Conservation (phyloP, 1,139 yeast species). For the Saccharomyces pastorianus region DNA sequence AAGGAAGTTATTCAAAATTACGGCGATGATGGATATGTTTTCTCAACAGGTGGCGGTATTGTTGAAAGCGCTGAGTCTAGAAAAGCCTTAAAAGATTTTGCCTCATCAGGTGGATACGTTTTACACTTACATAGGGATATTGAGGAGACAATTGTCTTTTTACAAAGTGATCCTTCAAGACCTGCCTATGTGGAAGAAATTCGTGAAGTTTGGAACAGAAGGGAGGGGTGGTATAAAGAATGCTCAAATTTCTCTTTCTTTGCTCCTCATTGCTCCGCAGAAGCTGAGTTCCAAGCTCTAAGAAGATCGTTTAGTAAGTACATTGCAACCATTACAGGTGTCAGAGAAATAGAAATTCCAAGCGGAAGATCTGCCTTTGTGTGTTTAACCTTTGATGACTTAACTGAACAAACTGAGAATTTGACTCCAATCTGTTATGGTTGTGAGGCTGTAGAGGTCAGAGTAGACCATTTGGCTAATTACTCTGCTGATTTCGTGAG, state of each 20-base stretch:
- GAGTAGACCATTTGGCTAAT: slow-evolving; percentile 62
- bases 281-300: slow-evolving; percentile 48
- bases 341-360: slow-evolving; percentile 39
- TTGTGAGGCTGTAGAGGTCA: slow-evolving; percentile 71
- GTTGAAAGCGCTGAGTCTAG: slow-evolving; percentile 75
- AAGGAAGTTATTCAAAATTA: slow-evolving; percentile 42
- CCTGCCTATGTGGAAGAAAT: slow-evolving; percentile 83
- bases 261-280: slow-evolving; percentile 60
- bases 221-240: slow-evolving; percentile 72
- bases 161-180: slow-evolving; percentile 69
- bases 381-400: slow-evolving; percentile 56
- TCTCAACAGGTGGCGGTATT: slow-evolving; percentile 95
- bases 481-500: slow-evolving; percentile 51
- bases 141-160: slow-evolving; percentile 67
- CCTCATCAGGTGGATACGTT: slow-evolving; percentile 52
- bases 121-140: slow-evolving; percentile 85
- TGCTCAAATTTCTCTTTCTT: slow-evolving; percentile 75
- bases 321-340: slow-evolving; percentile 58
- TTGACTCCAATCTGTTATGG: slow-evolving; percentile 58
- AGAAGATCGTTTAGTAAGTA: slow-evolving; percentile 53
- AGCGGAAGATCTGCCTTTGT: slow-evolving; percentile 58
- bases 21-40: slow-evolving; percentile 50
- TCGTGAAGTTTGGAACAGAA: slow-evolving; percentile 70
- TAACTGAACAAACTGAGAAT: slow-evolving; percentile 41
- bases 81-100: slow-evolving; percentile 47